Evolutionary conservation across 768 basidiomycete genomes (phyloP), one percentile per base, ranked within the genome.

Genomic region (Pleurotus ostreatus): DNA sequence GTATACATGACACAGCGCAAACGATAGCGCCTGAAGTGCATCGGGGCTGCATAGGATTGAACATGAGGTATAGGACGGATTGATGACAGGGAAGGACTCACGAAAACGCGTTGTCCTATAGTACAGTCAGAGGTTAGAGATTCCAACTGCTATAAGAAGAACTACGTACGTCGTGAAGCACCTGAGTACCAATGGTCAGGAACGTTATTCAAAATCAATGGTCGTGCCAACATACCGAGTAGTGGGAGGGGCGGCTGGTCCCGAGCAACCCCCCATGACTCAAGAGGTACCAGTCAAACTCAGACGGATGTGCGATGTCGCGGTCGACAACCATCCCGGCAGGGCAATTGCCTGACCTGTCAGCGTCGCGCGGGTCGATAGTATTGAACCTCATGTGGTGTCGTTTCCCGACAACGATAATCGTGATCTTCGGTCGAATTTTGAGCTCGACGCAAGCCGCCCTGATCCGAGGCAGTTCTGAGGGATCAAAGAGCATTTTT

Each of bases 281-380:
- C 63, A 86, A 85, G 2, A 93, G 75, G 62, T 88, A 92, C 67
- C 82, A 93, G 60, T 93, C 91, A 44, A 88, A 87, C 56, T 91
- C 88, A 0, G 80, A 78, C 0, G 89, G 88, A 61, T 89, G 85
- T 0, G 79, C 78, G 45, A 91, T 81, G 3, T 83, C 84, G 2
- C 74, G 75, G 62, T 93, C 91, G 22, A 92, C 79, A 11, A 93
- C 88, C 0, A 89, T 89, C 5, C 91, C 91, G 0, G 91, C 88
- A 0, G 79, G 81, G 61, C 83, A 85, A 62, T 93, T 93, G 2
- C 84, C 86, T 54, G 82, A 86, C 51, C 73, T 77, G 60, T 92
- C 91, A 0, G 74, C 80, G 13, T 88, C 81, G 5, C 62, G 59
- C 0, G 56, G 54, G 6, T 66, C 63, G 37, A 55, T 61, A 0